phyloP scores from a whole-genome alignment of 345 rosid genomes.

The Anacardium occidentale region DNA sequence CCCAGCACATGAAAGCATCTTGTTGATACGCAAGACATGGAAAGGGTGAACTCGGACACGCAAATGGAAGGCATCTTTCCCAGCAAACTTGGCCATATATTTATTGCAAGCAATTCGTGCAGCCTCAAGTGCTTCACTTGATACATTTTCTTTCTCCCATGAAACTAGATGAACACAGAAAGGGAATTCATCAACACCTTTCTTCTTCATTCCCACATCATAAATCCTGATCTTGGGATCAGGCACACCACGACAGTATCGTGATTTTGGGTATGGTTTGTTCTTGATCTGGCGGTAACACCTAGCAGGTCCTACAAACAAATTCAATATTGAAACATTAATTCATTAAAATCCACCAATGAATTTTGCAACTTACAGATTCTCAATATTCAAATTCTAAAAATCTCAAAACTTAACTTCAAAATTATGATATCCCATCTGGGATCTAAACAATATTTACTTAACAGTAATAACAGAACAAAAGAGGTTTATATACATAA shows the following conservation, averaged over 20 bases:
- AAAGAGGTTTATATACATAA: no score
- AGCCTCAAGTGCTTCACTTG: slow-evolving; percentile 78
- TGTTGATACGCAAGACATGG: slow-evolving; percentile 77
- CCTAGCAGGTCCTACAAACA: slow-evolving; percentile 52
- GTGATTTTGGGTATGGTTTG: slow-evolving; percentile 71
- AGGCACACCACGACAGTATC: slow-evolving; percentile 74
- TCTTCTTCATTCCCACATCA: slow-evolving; percentile 81
- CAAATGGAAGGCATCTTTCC: slow-evolving; percentile 77
- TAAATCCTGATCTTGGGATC: slow-evolving; percentile 77
- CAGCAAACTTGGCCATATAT: slow-evolving; percentile 70
- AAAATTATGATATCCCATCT: no score
- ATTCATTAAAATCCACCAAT: neutral
- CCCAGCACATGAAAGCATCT: slow-evolving; percentile 88
- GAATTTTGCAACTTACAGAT: neutral
- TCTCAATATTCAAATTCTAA: neutral
- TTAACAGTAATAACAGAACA: no score
- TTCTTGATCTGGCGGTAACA: slow-evolving; percentile 74
- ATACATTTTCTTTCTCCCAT: slow-evolving; percentile 77
- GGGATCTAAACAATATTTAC: no score
- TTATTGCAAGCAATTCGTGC: slow-evolving; percentile 85
- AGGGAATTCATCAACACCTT: slow-evolving; percentile 79
- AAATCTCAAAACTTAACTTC: neutral
- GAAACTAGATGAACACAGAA: slow-evolving; percentile 81
- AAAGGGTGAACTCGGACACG: slow-evolving; percentile 76
- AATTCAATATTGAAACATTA: neutral